Evolutionary conservation across 495 filamentous ascomycete genomes (phyloP).

Genomic region (Amorphotheca resinae): DNA sequence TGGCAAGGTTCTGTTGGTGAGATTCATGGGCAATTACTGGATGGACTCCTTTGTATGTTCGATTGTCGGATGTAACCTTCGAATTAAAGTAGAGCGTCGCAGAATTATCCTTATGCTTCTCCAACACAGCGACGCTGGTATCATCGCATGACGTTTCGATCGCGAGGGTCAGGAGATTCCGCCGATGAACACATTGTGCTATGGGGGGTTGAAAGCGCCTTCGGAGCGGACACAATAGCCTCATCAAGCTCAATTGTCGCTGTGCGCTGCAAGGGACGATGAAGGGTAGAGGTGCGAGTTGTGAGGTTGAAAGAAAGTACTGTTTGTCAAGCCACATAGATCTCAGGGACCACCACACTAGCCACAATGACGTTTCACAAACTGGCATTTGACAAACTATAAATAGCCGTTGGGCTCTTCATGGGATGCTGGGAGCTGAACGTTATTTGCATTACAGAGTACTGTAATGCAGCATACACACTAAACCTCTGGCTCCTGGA

Average conservation of each 20-base stretch:
- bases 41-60: constrained; percentile 60
- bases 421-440: no score
- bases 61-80: constrained; percentile 69
- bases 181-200: constrained; percentile 14
- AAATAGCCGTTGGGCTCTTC: no score
- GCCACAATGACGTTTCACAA: no score
- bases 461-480: no score
- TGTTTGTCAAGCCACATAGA: no score
- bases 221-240: constrained; percentile 10
- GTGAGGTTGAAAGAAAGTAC: no score
- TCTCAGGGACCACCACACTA: no score
- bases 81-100: constrained; percentile 63
- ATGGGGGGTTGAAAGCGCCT: constrained; percentile 4
- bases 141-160: constrained; percentile 98
- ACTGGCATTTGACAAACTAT: no score
- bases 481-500: no score
- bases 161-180: constrained; percentile 58
- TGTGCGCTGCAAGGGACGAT: no score
- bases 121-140: constrained; percentile 78
- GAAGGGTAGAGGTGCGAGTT: no score
- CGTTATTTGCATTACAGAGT: no score
- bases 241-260: constrained; percentile 22
- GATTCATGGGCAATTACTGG: constrained; percentile 59
- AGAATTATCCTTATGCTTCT: constrained; percentile 33
- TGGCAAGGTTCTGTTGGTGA: constrained; percentile 56